phyloP scores from a whole-genome alignment of 495 filamentous ascomycete species.

The Penicillium desertorum region DNA sequence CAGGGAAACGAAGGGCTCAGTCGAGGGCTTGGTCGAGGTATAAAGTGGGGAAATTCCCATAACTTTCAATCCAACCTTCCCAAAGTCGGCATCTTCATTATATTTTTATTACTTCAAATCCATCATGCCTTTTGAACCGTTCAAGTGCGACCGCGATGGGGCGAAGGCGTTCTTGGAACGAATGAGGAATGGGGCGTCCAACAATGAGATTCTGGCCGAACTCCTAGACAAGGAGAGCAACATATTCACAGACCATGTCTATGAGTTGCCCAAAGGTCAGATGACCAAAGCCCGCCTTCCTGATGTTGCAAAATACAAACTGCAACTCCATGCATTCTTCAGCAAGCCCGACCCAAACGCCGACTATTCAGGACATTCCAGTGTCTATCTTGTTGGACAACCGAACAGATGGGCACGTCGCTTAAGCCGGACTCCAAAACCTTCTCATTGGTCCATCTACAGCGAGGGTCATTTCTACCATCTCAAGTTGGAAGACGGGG shows the following conservation, averaged over 20 bases:
- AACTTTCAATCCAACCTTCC: not conserved
- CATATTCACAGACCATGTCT: not conserved
- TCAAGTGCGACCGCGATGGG: not conserved
- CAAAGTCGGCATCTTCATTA: not conserved
- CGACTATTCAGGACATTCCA: not conserved
- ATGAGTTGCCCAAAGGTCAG: not conserved
- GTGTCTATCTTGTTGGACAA: not conserved
- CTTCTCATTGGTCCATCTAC: not conserved
- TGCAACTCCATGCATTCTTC: not conserved
- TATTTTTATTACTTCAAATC: not conserved
- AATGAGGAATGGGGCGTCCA: not conserved
- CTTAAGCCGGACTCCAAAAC: not conserved
- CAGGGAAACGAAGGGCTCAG: not conserved
- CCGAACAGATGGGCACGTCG: conserved; percentile 1
- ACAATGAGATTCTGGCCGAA: not conserved
- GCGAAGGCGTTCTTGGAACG: not conserved
- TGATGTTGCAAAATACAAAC: not conserved
- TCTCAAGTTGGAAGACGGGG: not conserved
- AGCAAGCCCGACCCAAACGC: not conserved
- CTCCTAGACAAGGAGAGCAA: not conserved
- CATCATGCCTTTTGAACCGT: not conserved
- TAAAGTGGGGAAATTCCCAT: not conserved
- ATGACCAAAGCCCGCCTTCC: not conserved
- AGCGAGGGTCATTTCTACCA: not conserved
- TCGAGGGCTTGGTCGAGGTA: not conserved